Percentiles rank a stretch among this genome's conserved stretches.
phyloP scores from a whole-genome alignment of 306 rosid species.

The Trifolium subterraneum region DNA sequence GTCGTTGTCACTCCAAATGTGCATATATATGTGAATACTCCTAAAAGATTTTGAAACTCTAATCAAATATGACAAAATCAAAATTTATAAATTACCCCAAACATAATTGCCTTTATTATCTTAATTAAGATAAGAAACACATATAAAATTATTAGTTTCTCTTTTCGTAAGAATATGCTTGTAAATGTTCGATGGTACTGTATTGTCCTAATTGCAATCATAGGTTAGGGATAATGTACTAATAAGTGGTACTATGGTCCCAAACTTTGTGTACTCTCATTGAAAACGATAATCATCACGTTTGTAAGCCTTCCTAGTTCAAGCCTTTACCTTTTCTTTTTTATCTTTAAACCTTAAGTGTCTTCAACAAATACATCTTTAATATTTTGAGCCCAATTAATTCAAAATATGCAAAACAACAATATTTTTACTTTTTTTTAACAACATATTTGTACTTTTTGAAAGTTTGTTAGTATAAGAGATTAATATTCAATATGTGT shows the following conservation, averaged over 20 bases:
- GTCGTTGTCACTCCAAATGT: too few species aligned
- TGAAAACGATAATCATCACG: slow-evolving; percentile 6
- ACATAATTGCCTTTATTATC: too few species aligned
- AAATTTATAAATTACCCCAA: too few species aligned
- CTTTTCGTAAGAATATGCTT: neutral
- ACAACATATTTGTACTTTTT: too few species aligned
- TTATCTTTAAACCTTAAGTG: neutral
- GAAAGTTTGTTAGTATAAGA: too few species aligned
- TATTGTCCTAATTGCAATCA: slow-evolving; percentile 43
- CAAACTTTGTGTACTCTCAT: slow-evolving; percentile 31
- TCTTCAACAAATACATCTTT: neutral
- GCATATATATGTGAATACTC: too few species aligned
- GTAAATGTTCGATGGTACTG: slow-evolving; percentile 7
- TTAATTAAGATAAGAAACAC: neutral
- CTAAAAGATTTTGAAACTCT: too few species aligned
- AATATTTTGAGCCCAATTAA: neutral
- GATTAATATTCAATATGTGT: too few species aligned
- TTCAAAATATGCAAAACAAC: neutral
- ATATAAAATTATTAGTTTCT: neutral
- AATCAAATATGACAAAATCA: too few species aligned
- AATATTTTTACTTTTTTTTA: too few species aligned
- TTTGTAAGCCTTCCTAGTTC: neutral
- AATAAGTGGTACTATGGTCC: slow-evolving; percentile 39
- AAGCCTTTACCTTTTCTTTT: neutral
- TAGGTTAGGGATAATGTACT: slow-evolving; percentile 26